These are phyloP conservation scores for Nothophoma quercina DNA, from an alignment of 2,329 filamentous ascomycete species.

Conservation along the genomic window DNA sequence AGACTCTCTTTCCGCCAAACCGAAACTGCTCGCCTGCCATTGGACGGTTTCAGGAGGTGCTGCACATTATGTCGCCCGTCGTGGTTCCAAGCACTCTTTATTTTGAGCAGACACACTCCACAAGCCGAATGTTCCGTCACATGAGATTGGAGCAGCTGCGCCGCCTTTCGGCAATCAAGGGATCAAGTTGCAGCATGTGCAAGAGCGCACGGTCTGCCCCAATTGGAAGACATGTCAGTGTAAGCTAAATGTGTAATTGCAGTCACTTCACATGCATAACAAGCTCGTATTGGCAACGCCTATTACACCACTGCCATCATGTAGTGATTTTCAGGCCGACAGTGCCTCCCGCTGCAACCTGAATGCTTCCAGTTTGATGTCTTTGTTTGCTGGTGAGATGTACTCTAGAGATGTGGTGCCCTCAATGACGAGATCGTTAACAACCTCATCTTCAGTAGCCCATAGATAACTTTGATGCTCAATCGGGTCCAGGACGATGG, in stretches of 20 bases:
- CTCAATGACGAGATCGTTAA: slow-evolving; percentile 35
- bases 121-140: not conserved
- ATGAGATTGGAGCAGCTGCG: slow-evolving; percentile 3
- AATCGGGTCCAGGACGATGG: slow-evolving; percentile 46
- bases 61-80: slow-evolving; percentile 1
- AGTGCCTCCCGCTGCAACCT: slow-evolving; percentile 26
- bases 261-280: slow-evolving; percentile 9
- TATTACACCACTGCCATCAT: not conserved
- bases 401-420: slow-evolving; percentile 34
- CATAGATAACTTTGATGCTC: slow-evolving; percentile 54
- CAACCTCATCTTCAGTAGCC: slow-evolving; percentile 52
- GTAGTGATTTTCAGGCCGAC: not conserved
- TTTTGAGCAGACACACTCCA: not conserved
- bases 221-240: not conserved
- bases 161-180: not conserved
- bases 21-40: slow-evolving; percentile 9
- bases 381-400: slow-evolving; percentile 42
- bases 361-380: slow-evolving; percentile 46
- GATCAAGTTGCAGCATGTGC: slow-evolving; percentile 8
- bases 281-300: slow-evolving; percentile 6
- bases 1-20: slow-evolving; percentile 2
- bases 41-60: not conserved
- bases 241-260: slow-evolving; percentile 9
- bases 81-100: not conserved
- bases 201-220: not conserved